Evolutionary conservation across 805 yeast species (phyloP).

Genomic region (Metschnikowia continentalis): DNA sequence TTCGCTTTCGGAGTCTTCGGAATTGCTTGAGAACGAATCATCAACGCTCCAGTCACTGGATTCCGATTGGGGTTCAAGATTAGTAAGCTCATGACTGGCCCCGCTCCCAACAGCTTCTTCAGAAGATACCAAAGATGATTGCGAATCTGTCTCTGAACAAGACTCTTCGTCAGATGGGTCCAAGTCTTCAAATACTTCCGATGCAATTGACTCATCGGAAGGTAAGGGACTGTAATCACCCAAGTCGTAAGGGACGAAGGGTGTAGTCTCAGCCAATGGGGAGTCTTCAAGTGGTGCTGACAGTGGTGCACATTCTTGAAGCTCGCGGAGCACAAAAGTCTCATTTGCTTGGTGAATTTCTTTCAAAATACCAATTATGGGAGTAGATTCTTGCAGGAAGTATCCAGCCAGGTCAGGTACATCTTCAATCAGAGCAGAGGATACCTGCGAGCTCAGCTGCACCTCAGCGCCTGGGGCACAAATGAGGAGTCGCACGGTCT

Average conservation of each 20-base stretch:
- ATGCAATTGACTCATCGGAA: slow-evolving; percentile 2
- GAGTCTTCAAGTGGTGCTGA: background rate
- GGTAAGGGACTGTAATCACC: background rate
- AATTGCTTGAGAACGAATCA: background rate
- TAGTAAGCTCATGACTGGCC: background rate
- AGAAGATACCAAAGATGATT: background rate
- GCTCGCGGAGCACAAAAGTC: background rate
- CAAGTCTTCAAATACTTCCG: background rate
- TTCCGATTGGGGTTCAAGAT: background rate
- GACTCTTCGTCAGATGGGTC: background rate
- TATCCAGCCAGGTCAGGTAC: background rate
- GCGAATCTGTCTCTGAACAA: background rate
- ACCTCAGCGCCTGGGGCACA: background rate
- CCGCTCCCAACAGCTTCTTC: background rate
- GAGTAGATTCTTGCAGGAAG: background rate
- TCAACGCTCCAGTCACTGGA: background rate
- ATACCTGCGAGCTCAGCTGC: too few relatives aligned
- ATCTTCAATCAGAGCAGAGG: too few relatives aligned
- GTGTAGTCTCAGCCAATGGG: background rate
- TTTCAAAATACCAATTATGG: too few relatives aligned
- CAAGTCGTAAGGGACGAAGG: background rate
- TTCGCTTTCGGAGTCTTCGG: background rate
- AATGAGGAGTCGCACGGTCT: background rate
- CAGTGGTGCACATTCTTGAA: background rate
- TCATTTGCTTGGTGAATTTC: background rate